Base-by-base conservation (phyloP, 1,284 basidiomycete genomes). In the Ustilago xerochloae region DNA sequence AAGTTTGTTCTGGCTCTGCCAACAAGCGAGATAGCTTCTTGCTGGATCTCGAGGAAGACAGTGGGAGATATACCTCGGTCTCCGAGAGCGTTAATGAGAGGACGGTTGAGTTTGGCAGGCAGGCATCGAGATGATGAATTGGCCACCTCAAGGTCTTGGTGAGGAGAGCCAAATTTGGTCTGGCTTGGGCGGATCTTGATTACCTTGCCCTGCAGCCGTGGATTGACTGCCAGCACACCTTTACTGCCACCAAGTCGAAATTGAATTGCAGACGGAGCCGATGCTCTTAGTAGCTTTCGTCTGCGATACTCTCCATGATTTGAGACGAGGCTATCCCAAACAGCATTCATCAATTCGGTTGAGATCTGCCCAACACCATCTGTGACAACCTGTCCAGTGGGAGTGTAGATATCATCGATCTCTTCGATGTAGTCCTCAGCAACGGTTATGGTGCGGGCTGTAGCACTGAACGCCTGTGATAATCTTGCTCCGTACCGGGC, bases 401-500 rank as follows among this genome's bases (percentile, higher is more conserved):
- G 32, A 15, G 48, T 38, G 15, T 10, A 6, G 12, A 49, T 53
- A 28, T 62, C 63, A 5, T 43, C 32, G 2, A 41, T 36, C 1
- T 9, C 0, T 2, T 35, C 6, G n/a, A 61, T 35, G 16, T 26
- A 30, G 9, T 41, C 32, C 6, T 35, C 6, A 2, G 59, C 35
- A 1, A 73, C 46, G 2, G 35, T 22, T 13, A 73, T 26, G 1
- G 70, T 68, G 2, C 52, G 54, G 0, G 70, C 70, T 2, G 70
- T 73, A 1, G 70, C 70, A 32, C 70, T 73, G 49, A 73, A 73
- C 9, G 70, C 70, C 36, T 73, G 70, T 6, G 70, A 73, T 6
- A 73, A 38, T 12, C 65, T 48, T 0, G 70, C 65, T 4, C 70
- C 70, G 36, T 64, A 68, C 9, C 29, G 43, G 16, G 65, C 64